phyloP scores from a whole-genome alignment of 2,329 filamentous ascomycete species.

The Exophiala mesophila region DNA sequence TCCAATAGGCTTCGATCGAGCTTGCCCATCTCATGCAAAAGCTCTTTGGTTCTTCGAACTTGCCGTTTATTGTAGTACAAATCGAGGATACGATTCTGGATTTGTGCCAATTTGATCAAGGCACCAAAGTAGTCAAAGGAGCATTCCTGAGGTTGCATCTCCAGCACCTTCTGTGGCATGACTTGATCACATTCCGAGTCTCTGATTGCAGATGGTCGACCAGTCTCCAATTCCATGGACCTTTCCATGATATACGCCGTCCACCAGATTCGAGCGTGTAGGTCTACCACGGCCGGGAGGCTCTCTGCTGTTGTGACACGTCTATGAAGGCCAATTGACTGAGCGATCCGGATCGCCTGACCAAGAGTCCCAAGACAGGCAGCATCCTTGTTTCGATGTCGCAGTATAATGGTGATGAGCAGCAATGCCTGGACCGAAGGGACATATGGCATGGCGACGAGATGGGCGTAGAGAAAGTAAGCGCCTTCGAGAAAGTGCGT shows the following conservation, averaged over 20 bases:
- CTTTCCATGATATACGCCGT: constrained; percentile 9
- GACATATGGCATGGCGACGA: constrained; percentile 11
- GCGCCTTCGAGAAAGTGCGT: constrained; percentile 5
- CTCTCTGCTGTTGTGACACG: constrained; percentile 40
- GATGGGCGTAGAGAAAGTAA: constrained; percentile 6
- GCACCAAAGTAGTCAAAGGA: constrained; percentile 4
- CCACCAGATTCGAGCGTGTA: constrained; percentile 12
- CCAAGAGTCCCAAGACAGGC: constrained; percentile 31
- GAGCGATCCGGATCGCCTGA: constrained; percentile 54
- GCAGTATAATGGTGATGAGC: constrained; percentile 2
- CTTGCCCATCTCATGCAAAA: constrained; percentile 5
- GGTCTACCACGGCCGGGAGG: constrained; percentile 31
- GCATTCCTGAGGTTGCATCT: background rate
- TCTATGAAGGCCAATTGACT: constrained; percentile 57
- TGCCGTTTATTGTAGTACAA: constrained; percentile 2
- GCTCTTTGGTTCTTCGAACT: background rate
- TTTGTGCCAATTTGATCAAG: constrained; percentile 5
- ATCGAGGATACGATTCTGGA: constrained; percentile 6
- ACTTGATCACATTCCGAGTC: constrained; percentile 8
- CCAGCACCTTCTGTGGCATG: background rate
- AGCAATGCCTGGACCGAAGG: constrained; percentile 9
- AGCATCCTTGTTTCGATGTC: constrained; percentile 9
- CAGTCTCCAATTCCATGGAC: constrained; percentile 9
- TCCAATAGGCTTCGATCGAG: constrained; percentile 3
- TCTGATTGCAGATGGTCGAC: constrained; percentile 7